These are phyloP conservation scores for Suillus spraguei DNA, from an alignment of 768 basidiomycete species.

Conservation along the genomic window DNA sequence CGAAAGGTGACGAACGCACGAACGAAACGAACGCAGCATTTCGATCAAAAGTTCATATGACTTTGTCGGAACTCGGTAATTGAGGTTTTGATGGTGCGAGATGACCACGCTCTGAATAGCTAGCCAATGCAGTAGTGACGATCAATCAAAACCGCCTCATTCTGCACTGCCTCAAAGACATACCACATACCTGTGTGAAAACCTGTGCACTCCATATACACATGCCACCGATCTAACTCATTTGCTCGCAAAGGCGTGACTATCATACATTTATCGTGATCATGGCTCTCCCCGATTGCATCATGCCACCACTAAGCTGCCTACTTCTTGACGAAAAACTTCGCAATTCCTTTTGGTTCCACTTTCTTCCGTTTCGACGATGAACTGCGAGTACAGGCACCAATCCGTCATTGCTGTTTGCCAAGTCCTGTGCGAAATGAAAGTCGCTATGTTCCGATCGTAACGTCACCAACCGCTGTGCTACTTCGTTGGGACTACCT, in stretches of 20 bases:
- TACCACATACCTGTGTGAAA: slow-evolving; percentile 8
- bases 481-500: slow-evolving; percentile 28
- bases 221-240: neutral
- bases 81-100: slow-evolving; percentile 14
- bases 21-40: slow-evolving; percentile 21
- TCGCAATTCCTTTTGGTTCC: slow-evolving; percentile 45
- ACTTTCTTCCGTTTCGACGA: slow-evolving; percentile 21
- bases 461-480: slow-evolving; percentile 42
- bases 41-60: slow-evolving; percentile 6
- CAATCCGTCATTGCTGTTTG: slow-evolving; percentile 39
- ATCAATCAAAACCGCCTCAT: slow-evolving; percentile 21
- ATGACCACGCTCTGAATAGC: slow-evolving; percentile 14
- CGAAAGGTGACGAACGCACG: slow-evolving; percentile 18
- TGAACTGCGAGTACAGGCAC: slow-evolving; percentile 12
- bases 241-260: neutral
- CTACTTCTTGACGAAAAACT: slow-evolving; percentile 45
- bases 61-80: slow-evolving; percentile 6
- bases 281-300: neutral
- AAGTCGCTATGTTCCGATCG: slow-evolving; percentile 84
- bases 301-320: neutral
- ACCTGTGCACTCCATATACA: slow-evolving; percentile 4
- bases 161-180: slow-evolving; percentile 4
- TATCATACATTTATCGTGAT: neutral
- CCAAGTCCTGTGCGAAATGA: slow-evolving; percentile 83
- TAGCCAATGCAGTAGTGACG: slow-evolving; percentile 12